phyloP scores from a whole-genome alignment of 768 basidiomycete genomes.

The Flagelloscypha sp. region DNA sequence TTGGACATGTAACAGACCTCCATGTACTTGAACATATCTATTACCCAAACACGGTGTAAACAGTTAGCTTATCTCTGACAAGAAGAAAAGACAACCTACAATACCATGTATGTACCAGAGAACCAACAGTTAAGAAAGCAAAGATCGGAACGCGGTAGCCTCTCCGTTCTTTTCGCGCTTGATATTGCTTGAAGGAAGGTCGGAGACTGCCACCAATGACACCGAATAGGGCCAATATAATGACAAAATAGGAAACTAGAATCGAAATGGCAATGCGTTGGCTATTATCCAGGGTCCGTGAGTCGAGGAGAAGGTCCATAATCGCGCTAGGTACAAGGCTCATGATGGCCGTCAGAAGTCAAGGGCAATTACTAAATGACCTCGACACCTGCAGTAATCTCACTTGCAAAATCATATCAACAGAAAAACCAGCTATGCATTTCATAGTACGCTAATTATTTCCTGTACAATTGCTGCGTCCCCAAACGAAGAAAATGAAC shows the following conservation, averaged over 20 bases:
- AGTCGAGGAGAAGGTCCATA: too few relatives aligned
- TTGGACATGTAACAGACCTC: constrained; percentile 11
- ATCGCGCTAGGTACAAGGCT: too few relatives aligned
- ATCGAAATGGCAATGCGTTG: constrained; percentile 20
- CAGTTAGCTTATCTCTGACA: neutral
- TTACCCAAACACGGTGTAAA: neutral
- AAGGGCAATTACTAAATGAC: too few relatives aligned
- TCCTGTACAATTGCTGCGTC: too few relatives aligned
- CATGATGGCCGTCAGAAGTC: too few relatives aligned
- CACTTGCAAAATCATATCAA: too few relatives aligned
- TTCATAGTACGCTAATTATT: too few relatives aligned
- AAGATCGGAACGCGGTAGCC: constrained; percentile 13
- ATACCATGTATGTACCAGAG: constrained; percentile 41
- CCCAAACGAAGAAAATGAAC: too few relatives aligned
- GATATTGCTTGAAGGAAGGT: neutral
- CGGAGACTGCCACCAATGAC: constrained; percentile 18
- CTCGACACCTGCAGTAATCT: too few relatives aligned
- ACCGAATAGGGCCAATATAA: constrained; percentile 21
- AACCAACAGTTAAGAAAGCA: constrained; percentile 23
- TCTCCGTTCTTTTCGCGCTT: constrained; percentile 1
- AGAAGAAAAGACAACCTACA: constrained; percentile 27
- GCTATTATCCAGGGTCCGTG: too few relatives aligned
- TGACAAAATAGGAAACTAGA: constrained; percentile 26
- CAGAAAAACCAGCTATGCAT: too few relatives aligned
- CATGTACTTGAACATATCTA: constrained; percentile 43